Evolutionary conservation across 2,329 filamentous ascomycete species (phyloP).

Genomic region (Fusarium domesticum): DNA sequence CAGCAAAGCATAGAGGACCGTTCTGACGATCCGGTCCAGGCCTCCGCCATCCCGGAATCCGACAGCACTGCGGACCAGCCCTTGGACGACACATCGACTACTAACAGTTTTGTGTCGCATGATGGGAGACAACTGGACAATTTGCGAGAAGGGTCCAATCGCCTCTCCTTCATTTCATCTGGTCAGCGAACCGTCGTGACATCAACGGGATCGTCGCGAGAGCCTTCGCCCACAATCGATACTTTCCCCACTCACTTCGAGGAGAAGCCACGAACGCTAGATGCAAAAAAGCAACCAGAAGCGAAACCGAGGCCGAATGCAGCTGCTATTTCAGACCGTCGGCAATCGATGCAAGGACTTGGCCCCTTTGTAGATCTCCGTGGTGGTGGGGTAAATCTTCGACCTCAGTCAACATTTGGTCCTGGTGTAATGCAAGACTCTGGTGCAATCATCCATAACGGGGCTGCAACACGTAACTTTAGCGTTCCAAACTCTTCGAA

Average conservation of each 20-base stretch:
- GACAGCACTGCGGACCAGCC: slow-evolving; percentile 39
- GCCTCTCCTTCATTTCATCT: slow-evolving; percentile 59
- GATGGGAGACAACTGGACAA: slow-evolving; percentile 58
- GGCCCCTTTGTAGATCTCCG: slow-evolving; percentile 43
- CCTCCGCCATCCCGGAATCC: slow-evolving; percentile 16
- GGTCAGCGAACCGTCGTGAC: slow-evolving; percentile 59
- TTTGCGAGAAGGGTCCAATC: slow-evolving; percentile 54
- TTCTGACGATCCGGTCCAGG: slow-evolving; percentile 10
- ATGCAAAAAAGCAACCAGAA: slow-evolving; percentile 31
- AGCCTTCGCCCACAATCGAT: slow-evolving; percentile 53
- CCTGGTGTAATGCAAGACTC: slow-evolving; percentile 11
- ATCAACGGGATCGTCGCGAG: slow-evolving; percentile 52
- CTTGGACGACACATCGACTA: slow-evolving; percentile 54
- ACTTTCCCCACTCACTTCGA: slow-evolving; percentile 39
- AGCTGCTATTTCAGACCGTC: slow-evolving; percentile 48
- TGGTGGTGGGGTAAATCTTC: slow-evolving; percentile 25
- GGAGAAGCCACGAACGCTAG: slow-evolving; percentile 18
- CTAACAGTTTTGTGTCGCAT: slow-evolving; percentile 56
- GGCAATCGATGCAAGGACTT: slow-evolving; percentile 50
- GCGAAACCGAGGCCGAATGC: slow-evolving; percentile 51
- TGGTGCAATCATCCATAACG: neutral
- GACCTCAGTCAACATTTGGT: slow-evolving; percentile 23
- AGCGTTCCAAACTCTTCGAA: slow-evolving; percentile 48
- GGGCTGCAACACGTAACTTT: slow-evolving; percentile 46
- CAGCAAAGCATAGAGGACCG: slow-evolving; percentile 18